Percentiles rank a stretch among this genome's conserved stretches.
Evolutionary conservation across 805 yeast species (phyloP).

Genomic region (Myxozyma neotropica): DNA sequence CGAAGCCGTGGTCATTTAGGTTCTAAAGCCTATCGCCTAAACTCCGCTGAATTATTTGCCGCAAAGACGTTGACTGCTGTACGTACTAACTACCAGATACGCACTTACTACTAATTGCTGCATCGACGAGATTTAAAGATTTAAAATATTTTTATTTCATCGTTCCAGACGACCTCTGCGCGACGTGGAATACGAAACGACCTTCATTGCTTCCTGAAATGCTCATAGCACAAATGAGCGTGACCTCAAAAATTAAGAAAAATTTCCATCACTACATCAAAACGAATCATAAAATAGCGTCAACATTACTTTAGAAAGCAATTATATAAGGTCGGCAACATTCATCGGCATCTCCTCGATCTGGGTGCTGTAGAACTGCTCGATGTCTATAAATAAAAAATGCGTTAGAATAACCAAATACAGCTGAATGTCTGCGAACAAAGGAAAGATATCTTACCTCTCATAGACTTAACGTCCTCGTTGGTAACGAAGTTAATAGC

Average conservation of each 20-base stretch:
- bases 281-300: background rate
- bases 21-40: too few species aligned
- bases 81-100: too few species aligned
- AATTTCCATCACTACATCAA: conserved; percentile 5
- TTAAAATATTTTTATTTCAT: background rate
- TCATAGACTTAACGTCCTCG: conserved; percentile 72
- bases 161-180: background rate
- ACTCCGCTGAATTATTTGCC: too few species aligned
- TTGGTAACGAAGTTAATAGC: conserved; percentile 91
- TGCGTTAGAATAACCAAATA: background rate
- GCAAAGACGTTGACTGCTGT: too few species aligned
- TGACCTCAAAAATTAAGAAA: background rate
- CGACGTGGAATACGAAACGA: background rate
- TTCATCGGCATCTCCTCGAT: conserved; percentile 91
- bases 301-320: conserved; percentile 1
- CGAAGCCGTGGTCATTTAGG: too few species aligned
- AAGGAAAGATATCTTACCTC: conserved; percentile 49
- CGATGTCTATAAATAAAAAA: conserved; percentile 52
- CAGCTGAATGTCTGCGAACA: background rate
- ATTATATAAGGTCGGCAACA: conserved; percentile 52
- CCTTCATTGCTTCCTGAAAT: background rate
- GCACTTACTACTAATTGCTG: too few species aligned
- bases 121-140: background rate
- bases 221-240: conserved; percentile 1
- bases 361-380: conserved; percentile 82